phyloP scores from a whole-genome alignment of 805 yeast species.

The Candida corydali region DNA sequence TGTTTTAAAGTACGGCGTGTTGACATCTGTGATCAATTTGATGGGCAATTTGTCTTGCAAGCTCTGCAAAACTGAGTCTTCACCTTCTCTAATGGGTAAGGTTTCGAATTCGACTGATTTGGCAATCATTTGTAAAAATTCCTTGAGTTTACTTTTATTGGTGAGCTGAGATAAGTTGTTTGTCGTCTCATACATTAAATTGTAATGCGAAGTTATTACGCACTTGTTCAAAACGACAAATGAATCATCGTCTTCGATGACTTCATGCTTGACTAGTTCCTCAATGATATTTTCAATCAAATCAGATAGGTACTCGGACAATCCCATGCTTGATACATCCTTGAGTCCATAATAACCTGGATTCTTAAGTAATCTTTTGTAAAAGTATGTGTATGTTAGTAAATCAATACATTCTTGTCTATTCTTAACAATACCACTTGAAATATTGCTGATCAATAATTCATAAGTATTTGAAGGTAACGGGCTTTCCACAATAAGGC shows the following conservation, averaged over 20 bases:
- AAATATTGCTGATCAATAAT: constrained; percentile 68
- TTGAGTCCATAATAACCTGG: constrained; percentile 86
- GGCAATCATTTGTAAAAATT: constrained; percentile 60
- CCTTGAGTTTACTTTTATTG: constrained; percentile 53
- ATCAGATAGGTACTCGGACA: constrained; percentile 82
- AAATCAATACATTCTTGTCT: constrained; percentile 90
- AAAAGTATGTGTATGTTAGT: constrained; percentile 80
- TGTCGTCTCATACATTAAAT: constrained; percentile 63
- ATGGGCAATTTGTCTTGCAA: constrained; percentile 63
- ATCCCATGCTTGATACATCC: constrained; percentile 58
- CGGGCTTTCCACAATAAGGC: constrained; percentile 82
- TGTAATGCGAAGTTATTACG: constrained; percentile 70
- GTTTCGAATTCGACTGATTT: constrained; percentile 69
- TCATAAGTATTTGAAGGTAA: constrained; percentile 60
- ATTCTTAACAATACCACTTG: constrained; percentile 54
- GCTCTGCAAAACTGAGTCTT: constrained; percentile 42
- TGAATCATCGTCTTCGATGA: constrained; percentile 42
- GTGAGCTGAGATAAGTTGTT: constrained; percentile 54
- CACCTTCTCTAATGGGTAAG: constrained; percentile 56
- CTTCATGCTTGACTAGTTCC: constrained; percentile 56
- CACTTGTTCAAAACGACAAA: constrained; percentile 67
- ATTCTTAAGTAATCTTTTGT: constrained; percentile 72
- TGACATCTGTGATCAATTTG: constrained; percentile 39
- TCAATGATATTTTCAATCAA: constrained; percentile 66
- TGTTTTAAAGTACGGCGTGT: constrained; percentile 62